Percentiles rank a stretch among this genome's conserved stretches.
These are phyloP conservation scores for Linum trigynum DNA, from an alignment of 345 rosid genomes.

Conservation along the genomic window DNA sequence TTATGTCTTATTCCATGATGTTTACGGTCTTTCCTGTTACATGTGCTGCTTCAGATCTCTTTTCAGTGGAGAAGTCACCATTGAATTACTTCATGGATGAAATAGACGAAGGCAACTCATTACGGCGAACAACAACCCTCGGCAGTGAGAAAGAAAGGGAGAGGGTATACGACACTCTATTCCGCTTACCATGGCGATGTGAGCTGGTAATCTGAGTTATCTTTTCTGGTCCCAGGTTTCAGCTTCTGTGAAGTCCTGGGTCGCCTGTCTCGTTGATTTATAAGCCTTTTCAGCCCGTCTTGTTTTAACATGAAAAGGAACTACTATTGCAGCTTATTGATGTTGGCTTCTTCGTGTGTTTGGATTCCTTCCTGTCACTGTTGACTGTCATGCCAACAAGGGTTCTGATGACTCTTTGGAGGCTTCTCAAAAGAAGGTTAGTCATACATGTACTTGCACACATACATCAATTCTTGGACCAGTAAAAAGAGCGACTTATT, in stretches of 20 bases:
- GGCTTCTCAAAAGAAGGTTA: slow-evolving; percentile 47
- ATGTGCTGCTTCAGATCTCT: slow-evolving; percentile 30
- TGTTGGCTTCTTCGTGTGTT: slow-evolving; percentile 96
- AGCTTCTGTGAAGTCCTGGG: neutral
- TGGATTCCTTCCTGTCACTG: slow-evolving; percentile 91
- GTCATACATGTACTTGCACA: slow-evolving; percentile 10
- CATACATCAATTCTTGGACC: neutral
- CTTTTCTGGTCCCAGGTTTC: neutral
- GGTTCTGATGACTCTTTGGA: slow-evolving; percentile 53
- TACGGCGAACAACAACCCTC: slow-evolving; percentile 59
- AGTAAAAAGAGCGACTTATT: neutral
- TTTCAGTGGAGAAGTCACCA: slow-evolving; percentile 61
- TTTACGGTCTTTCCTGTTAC: slow-evolving; percentile 3
- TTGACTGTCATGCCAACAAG: slow-evolving; percentile 94
- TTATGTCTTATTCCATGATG: neutral
- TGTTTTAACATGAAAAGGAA: slow-evolving; percentile 6
- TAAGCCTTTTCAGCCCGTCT: neutral
- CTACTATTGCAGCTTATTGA: slow-evolving; percentile 69
- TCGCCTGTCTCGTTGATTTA: too few relatives aligned
- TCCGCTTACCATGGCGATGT: slow-evolving; percentile 98
- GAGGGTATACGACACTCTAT: slow-evolving; percentile 90
- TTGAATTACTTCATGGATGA: slow-evolving; percentile 66
- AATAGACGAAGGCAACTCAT: slow-evolving; percentile 62
- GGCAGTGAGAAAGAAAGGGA: slow-evolving; percentile 82
- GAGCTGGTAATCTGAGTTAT: slow-evolving; percentile 59